Base-by-base conservation (phyloP, 495 filamentous ascomycete species). In the Penicillium ochrochloron region DNA sequence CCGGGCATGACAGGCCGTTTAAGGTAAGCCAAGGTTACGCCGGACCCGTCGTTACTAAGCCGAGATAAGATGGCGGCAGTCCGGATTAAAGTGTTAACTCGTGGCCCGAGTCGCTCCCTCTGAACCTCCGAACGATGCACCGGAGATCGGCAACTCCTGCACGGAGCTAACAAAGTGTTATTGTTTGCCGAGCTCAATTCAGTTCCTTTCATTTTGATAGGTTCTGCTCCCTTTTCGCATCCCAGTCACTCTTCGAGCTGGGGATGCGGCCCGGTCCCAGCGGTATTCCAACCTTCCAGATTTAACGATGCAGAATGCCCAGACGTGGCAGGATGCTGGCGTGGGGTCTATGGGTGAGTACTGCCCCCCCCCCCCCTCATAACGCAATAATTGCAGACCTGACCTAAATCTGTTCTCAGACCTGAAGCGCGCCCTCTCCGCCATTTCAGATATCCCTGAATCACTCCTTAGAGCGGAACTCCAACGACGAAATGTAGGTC, bases 381-480 rank as follows among this genome's bases (percentile, higher is more conserved):
- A 35, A 6, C 39, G 10, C 35, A 27, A 17, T 17, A 19, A 42
- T 42, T 50, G 15, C n/a, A 19, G 41, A 55, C 29, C 9, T 21
- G 14, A 1, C 11, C 57, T 59, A 35, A 59, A 17, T 21, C 15
- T 17, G 8, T 19, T 52, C 29, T 31, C 53, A 80, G 76, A 65
- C 29, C 59, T 66, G 31, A 71, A 66, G 64, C 58, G 57, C 19
- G 55, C 66, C 44, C 52, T 72, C 31, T 57, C 69, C 19, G 51
- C 63, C 37, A 68, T 78, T 8, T 70, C 72, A 37, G 59, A 68
- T 15, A 60, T 80, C 23, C 70, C 76, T 11, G 71, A 75, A 57
- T 61, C 73, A 53, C 33, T 75, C 41, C 62, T 79, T 46, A 71
- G 63, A 60, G 76, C 72, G 21, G 77, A 80, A 37, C 67, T 79